A percentile compares a stretch with the other conserved stretches of the same genome.
Evolutionary conservation across 805 yeast species (phyloP).

Genomic region (Candida jianshihensis): DNA sequence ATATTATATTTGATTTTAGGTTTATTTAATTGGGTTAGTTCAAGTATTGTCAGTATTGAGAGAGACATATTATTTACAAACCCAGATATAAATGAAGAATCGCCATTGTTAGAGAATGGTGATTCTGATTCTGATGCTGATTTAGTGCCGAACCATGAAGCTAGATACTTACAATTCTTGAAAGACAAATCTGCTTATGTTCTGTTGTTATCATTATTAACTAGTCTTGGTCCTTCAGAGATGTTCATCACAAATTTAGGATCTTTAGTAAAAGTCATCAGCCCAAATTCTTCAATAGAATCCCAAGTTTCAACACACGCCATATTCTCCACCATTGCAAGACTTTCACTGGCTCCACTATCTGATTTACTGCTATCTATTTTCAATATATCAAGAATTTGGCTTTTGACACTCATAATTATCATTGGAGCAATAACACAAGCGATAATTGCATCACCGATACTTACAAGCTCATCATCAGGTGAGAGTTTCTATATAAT

Average conservation of each 20-base stretch:
- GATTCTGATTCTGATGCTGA: conserved; percentile 21
- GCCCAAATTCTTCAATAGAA: conserved; percentile 24
- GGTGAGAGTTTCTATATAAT: conserved; percentile 19
- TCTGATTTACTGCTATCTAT: conserved; percentile 49
- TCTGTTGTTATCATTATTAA: conserved; percentile 53
- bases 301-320: conserved; percentile 57
- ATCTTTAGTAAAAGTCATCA: conserved; percentile 39
- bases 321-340: conserved; percentile 58
- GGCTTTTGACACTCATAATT: conserved; percentile 27
- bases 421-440: conserved; percentile 32
- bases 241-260: conserved; percentile 81
- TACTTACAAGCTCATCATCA: conserved; percentile 16
- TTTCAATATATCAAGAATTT: conserved; percentile 23
- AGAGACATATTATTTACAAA: conserved; percentile 18
- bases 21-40: conserved; percentile 52
- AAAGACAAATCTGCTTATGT: conserved; percentile 56
- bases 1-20: conserved; percentile 51
- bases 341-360: conserved; percentile 59
- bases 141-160: conserved; percentile 20
- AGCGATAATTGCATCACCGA: conserved; percentile 17
- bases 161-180: conserved; percentile 12
- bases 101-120: conserved; percentile 27
- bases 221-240: conserved; percentile 79
- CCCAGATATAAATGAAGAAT: conserved; percentile 22
- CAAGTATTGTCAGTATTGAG: conserved; percentile 53